A percentile compares a stretch with the other conserved stretches of the same genome.
These are phyloP conservation scores for Ceratonia siliqua DNA, from an alignment of 306 rosid genomes.

Conservation along the genomic window DNA sequence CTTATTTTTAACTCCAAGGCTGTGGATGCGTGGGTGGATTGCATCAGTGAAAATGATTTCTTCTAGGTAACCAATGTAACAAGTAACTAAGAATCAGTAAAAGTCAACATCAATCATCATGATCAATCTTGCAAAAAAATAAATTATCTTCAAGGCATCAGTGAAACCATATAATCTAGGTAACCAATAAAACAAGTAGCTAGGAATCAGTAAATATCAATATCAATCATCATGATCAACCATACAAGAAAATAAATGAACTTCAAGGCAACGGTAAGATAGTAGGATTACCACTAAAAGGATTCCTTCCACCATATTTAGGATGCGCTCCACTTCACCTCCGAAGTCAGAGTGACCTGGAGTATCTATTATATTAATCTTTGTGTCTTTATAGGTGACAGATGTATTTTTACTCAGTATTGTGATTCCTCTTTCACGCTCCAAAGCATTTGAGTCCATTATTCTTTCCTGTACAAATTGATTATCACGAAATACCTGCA, in stretches of 20 bases:
- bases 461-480: conserved; percentile 94
- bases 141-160: no score
- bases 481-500: conserved; percentile 95
- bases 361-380: conserved; percentile 93
- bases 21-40: not conserved
- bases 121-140: no score
- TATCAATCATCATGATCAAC: conserved; percentile 15
- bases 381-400: conserved; percentile 76
- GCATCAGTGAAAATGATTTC: conserved; percentile 12
- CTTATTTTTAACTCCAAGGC: no score
- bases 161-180: conserved; percentile 8
- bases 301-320: conserved; percentile 99
- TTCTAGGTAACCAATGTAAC: conserved; percentile 15
- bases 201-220: not conserved
- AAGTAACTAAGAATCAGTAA: no score
- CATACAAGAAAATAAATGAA: conserved; percentile 23
- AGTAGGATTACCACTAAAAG: conserved; percentile 79
- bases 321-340: conserved; percentile 95
- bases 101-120: no score
- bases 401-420: conserved; percentile 96
- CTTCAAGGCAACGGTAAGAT: conserved; percentile 14
- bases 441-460: conserved; percentile 98
- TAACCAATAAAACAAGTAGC: conserved; percentile 30
- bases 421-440: conserved; percentile 98
- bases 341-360: conserved; percentile 99